Base-by-base conservation (phyloP, 148 eudicot genomes). In the Camellia lanceoleosa region DNA sequence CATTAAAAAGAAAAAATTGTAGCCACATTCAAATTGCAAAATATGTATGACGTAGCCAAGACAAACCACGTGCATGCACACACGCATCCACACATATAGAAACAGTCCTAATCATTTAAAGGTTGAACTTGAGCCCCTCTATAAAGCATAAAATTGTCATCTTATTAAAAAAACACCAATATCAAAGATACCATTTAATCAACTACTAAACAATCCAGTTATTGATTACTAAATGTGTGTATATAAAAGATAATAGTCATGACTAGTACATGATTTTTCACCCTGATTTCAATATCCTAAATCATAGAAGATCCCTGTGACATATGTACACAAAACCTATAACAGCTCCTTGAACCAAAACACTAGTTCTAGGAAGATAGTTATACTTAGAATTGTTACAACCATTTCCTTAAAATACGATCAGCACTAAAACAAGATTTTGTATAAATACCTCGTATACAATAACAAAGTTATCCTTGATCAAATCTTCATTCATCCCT, bases 401-500 rank as follows among this genome's bases (percentile, higher is more conserved):
- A 44, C 1, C 23, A 70, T 71, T 49, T 51, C 38, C 13, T 18
- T 55, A 41, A 58, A 16, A 19, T 61, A 58, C 47, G 5, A 73
- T 23, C 13, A 78, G 41, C 62, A 16, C 30, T 5, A 38, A 71
- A 20, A 71, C 51, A 85, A 73, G 9, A 60, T 52, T 65, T 73
- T 55, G 5, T 58, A 74, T 38, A 79, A 77, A n/a, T 87, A 95
- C 99, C 97, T 95, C 91, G 76, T 93, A 95, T 51, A 95, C 99
- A 52, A 92, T 89, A 19, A 96, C 98, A 78, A 96, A 96, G 81
- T 96, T 96, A 85, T 96, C 99, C 88, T 96, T 96, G 78, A 96
- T 92, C 61, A 92, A 64, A 86, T 96, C 99, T 89, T 96, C 99
- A 82, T 93, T 92, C 82, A 96, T 68, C 70, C 94, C 97, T 81